Evolutionary conservation across 805 yeast genomes (phyloP), one percentile per base, ranked within the genome.

Genomic region (Cyberlindnera americana): DNA sequence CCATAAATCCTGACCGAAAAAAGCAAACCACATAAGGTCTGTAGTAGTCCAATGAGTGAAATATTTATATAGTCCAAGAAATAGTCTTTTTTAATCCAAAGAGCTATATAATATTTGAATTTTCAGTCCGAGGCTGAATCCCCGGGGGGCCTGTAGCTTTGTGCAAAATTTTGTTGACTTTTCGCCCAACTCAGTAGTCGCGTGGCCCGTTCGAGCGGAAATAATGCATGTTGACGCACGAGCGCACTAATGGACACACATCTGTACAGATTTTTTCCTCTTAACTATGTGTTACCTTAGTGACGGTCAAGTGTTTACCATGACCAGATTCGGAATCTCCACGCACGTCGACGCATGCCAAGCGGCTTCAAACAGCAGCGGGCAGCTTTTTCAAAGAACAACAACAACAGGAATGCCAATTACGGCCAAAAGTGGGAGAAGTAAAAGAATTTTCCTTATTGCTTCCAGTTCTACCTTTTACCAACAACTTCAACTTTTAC

Each of bases 221-320:
- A n/a, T n/a, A 5, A 27, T 32, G 38, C 42, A 29, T 8, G 17
- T 4, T 10, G 16, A 29, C 18, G 35, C 35, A 15, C 4, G 19
- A 9, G 7, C 6, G 13, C 32, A 24, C 19, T n/a, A n/a, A n/a
- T n/a, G n/a, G n/a, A n/a, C n/a, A n/a, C n/a, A n/a, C n/a, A n/a
- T n/a, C n/a, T n/a, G n/a, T 6, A 12, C 27, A 22, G 34, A 23
- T 19, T 14, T 13, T 13, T 3, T n/a, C 8, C n/a, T 12, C 37
- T 35, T 44, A 40, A 40, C 43, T 40, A 40, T 37, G 45, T 35
- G 48, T 44, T 40, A 44, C 36, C 30, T 17, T 11, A 34, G 25
- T 32, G 29, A 44, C 40, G 10, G 10, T 12, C 11, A 1, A 4
- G 8, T 44, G 44, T 44, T 44, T 44, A 40, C 44, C n/a, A 14